A percentile compares a stretch with the other conserved stretches of the same genome.
Evolutionary conservation across 805 yeast species (phyloP).

Genomic region (Yamadazyma akitaensis): DNA sequence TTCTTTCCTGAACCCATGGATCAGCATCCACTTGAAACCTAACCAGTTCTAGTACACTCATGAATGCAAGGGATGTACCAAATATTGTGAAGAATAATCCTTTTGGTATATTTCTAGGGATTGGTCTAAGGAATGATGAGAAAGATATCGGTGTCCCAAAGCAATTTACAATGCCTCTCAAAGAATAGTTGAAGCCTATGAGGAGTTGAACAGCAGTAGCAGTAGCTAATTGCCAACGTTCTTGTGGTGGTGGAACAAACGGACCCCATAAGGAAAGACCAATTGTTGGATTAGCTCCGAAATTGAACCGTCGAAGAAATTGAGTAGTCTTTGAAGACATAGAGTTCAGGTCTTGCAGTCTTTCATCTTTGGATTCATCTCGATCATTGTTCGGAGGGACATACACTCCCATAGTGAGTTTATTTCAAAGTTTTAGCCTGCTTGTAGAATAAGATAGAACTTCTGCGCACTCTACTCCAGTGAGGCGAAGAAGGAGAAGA

Average conservation of each 20-base stretch:
- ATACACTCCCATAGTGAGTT: slow-evolving; percentile 29
- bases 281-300: slow-evolving; percentile 43
- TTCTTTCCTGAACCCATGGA: slow-evolving; percentile 74
- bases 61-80: slow-evolving; percentile 50
- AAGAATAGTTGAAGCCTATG: slow-evolving; percentile 10
- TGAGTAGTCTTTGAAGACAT: background rate
- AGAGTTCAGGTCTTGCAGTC: background rate
- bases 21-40: slow-evolving; percentile 49
- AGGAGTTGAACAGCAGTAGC: slow-evolving; percentile 52
- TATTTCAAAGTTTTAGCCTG: background rate
- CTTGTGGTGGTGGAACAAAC: slow-evolving; percentile 69
- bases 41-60: slow-evolving; percentile 54
- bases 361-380: background rate
- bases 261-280: slow-evolving; percentile 70
- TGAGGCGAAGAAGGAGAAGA: background rate
- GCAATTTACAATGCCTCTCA: slow-evolving; percentile 34
- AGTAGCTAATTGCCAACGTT: slow-evolving; percentile 49
- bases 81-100: slow-evolving; percentile 6
- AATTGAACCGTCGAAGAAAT: slow-evolving; percentile 1
- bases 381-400: slow-evolving; percentile 30
- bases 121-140: background rate
- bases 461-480: background rate
- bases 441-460: background rate
- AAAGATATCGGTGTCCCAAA: background rate
- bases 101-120: slow-evolving; percentile 13